phyloP scores from a whole-genome alignment of 768 basidiomycete genomes.

The Daedalea quercina region DNA sequence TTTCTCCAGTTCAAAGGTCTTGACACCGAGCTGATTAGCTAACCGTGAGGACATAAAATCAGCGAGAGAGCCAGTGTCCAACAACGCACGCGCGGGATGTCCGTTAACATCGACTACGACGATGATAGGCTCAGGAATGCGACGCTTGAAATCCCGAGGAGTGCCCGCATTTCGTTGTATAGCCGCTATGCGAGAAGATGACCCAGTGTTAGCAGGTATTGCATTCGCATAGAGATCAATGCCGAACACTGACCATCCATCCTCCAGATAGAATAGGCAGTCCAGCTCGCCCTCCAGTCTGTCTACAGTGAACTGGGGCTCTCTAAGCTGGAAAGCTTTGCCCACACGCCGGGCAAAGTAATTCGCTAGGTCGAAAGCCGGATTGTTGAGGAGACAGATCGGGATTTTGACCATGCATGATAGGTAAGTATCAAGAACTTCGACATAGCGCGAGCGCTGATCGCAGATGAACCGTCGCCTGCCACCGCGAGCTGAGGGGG shows the following conservation, averaged over 20 bases:
- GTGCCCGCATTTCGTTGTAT: slow-evolving; percentile 12
- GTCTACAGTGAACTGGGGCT: no score
- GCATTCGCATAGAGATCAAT: background rate
- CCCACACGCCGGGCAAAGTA: no score
- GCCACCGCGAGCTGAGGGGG: no score
- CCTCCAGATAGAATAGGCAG: background rate
- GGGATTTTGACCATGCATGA: no score
- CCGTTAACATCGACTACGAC: slow-evolving; percentile 28
- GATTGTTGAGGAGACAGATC: no score
- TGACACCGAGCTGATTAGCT: slow-evolving; percentile 30
- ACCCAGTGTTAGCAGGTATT: background rate
- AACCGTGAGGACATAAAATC: slow-evolving; percentile 35
- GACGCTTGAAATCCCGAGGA: slow-evolving; percentile 9
- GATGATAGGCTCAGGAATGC: slow-evolving; percentile 27
- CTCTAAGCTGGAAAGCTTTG: no score
- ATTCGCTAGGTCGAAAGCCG: no score
- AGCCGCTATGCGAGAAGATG: background rate
- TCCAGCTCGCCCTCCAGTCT: no score
- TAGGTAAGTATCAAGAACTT: no score
- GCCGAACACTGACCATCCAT: background rate
- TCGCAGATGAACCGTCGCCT: no score
- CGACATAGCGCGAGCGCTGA: no score
- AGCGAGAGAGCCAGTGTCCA: slow-evolving; percentile 33
- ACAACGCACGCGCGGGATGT: slow-evolving; percentile 24
- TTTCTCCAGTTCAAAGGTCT: slow-evolving; percentile 17